Evolutionary conservation across 148 eudicot species (phyloP).

Genomic region (Amaranthus palmeri): DNA sequence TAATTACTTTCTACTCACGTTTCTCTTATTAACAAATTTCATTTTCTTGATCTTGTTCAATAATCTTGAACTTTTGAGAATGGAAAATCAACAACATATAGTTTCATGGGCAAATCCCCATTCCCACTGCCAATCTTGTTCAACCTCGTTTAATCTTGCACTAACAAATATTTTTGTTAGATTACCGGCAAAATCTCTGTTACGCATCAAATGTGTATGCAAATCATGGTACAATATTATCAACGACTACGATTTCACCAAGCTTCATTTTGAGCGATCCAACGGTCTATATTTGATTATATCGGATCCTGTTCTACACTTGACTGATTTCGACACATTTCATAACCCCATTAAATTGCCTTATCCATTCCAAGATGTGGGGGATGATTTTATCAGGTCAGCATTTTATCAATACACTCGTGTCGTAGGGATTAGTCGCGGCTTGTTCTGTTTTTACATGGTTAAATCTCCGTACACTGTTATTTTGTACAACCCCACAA

Average conservation of each 20-base stretch:
- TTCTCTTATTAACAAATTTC: too few species aligned
- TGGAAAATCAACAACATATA: too few species aligned
- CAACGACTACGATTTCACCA: not conserved
- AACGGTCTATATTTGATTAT: not conserved
- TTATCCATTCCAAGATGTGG: not conserved
- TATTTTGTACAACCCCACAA: constrained; percentile 4
- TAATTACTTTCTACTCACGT: too few species aligned
- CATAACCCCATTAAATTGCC: not conserved
- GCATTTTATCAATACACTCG: too few species aligned
- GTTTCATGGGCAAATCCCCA: too few species aligned
- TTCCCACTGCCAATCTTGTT: too few species aligned
- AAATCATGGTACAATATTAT: not conserved
- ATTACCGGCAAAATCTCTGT: not conserved
- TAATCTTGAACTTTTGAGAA: too few species aligned
- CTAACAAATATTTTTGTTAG: not conserved
- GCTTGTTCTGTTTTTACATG: not conserved
- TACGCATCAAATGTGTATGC: not conserved
- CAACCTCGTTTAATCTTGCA: too few species aligned
- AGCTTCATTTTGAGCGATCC: not conserved
- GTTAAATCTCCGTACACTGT: not conserved
- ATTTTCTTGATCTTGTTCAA: too few species aligned
- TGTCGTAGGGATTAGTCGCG: not conserved
- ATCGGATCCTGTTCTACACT: not conserved
- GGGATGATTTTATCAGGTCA: not conserved
- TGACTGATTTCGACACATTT: not conserved